Percentiles rank a stretch among this genome's conserved stretches.
Evolutionary conservation across 2,329 filamentous ascomycete genomes (phyloP).

Genomic region (Cytospora paraplurivora): DNA sequence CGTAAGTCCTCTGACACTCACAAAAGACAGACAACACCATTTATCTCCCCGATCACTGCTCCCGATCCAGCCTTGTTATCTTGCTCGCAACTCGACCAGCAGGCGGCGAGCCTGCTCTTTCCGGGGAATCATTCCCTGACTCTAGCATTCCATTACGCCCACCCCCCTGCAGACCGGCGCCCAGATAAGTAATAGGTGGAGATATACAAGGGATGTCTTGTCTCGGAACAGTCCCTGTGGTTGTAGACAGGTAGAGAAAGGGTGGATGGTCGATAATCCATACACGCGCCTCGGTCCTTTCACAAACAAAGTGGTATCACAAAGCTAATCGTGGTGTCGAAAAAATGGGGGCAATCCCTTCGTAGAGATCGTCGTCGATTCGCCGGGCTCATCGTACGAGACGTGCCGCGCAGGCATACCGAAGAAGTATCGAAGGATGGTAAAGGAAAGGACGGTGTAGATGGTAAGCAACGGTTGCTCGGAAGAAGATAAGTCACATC

Average conservation of each 20-base stretch:
- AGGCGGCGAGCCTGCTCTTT: conserved; percentile 24
- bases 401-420: conserved; percentile 17
- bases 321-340: conserved; percentile 30
- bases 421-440: conserved; percentile 31
- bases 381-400: conserved; percentile 12
- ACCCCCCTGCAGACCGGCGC: conserved; percentile 10
- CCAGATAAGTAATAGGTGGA: conserved; percentile 22
- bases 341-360: conserved; percentile 21
- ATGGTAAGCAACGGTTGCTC: conserved; percentile 34
- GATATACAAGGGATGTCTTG: conserved; percentile 24
- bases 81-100: conserved; percentile 20
- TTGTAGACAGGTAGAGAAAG: conserved; percentile 5
- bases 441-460: conserved; percentile 47
- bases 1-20: conserved; percentile 7
- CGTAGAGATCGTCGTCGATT: conserved; percentile 13
- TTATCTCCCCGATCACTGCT: not conserved
- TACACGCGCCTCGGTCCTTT: conserved; percentile 10
- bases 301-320: conserved; percentile 29
- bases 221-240: conserved; percentile 17
- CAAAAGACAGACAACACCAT: conserved; percentile 16
- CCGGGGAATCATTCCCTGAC: conserved; percentile 12
- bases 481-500: conserved; percentile 32
- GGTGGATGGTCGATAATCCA: conserved; percentile 13
- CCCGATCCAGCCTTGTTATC: conserved; percentile 6
- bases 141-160: conserved; percentile 10